Conservation (phyloP, 78 protist genomes). For the Dictyostelium citrinum region DNA sequence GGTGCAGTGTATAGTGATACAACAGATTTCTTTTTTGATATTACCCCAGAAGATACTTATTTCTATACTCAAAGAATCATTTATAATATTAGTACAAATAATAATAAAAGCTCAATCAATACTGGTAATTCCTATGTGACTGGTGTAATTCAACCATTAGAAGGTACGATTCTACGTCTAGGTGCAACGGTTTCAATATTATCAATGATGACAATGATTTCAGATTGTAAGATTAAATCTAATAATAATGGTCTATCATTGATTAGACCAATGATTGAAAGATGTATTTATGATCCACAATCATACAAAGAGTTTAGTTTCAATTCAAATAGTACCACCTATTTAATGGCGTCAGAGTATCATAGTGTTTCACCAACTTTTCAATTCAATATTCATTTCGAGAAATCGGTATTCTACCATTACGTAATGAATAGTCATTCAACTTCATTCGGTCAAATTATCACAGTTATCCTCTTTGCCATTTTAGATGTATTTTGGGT, state of each 20-base stretch:
- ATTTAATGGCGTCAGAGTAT: background rate
- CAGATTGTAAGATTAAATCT: conserved; percentile 46
- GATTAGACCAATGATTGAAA: conserved; percentile 65
- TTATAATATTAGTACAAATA: conserved; percentile 33
- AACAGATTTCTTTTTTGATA: background rate
- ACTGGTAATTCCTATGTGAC: conserved; percentile 50
- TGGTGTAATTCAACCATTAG: conserved; percentile 56
- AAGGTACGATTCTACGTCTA: conserved; percentile 28
- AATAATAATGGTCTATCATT: conserved; percentile 7
- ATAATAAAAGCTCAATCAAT: background rate
- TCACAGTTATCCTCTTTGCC: conserved; percentile 67
- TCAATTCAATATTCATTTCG: conserved; percentile 12
- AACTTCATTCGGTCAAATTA: conserved; percentile 63
- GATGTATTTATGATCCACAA: conserved; percentile 9
- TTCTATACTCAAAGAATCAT: conserved; percentile 62
- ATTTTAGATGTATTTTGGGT: conserved; percentile 66
- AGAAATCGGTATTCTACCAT: conserved; percentile 54
- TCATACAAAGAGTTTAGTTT: conserved; percentile 40
- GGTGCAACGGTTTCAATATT: conserved; percentile 18
- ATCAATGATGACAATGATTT: conserved; percentile 56
- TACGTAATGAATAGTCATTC: conserved; percentile 40
- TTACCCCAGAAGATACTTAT: conserved; percentile 20
- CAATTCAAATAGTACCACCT: conserved; percentile 31
- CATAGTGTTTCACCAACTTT: conserved; percentile 35
- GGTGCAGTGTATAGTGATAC: conserved; percentile 32